Evolutionary conservation across 2,329 filamentous ascomycete species (phyloP), one percentile per base, ranked within the genome.

Genomic region (Trichoderma pleuroti): DNA sequence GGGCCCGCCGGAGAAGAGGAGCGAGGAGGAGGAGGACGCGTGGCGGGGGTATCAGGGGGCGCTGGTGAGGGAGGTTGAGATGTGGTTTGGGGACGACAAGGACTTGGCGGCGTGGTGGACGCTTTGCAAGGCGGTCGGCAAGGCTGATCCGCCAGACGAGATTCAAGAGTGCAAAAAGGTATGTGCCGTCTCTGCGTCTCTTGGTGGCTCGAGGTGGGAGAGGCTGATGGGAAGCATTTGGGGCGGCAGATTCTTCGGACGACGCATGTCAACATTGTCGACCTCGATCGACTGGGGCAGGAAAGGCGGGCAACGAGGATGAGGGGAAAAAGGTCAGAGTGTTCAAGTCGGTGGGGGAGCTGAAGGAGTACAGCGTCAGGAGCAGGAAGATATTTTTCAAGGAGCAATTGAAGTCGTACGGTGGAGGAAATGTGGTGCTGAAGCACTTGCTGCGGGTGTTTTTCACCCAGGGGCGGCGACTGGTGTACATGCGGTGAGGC

Each of bases 181-280:
- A 49, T 57, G 21, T 24, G 14, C 46, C 30, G 32, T 10, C 32
- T 54, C 6, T 26, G 1, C 28, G 26, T 16, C 12, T 54, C 12
- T 12, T 26, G 9, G 7, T 24, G 26, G 0, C 21, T 24, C 5
- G 26, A 5, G 26, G 5, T 28, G 26, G 26, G 9, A 18, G 10
- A 14, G 11, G 39, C 36, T 46, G 14, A 49, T 26, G 5, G 14
- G 7, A 16, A 32, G 3, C 54, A 32, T 16, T n/a, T 42, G 9
- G 39, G n/a, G 10, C 8, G 14, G 5, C 12, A 70, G 68, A 61
- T 64, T 21, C n/a, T 70, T 14, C 59, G 34, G 21, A 63, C 30
- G 3, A 70, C 59, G 16, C 68, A 70, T 4, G 68, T 70, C 46
- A 70, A 70, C n/a, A 64, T 70, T 5, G 46, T 70, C 11, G 68